Percentiles rank a stretch among this genome's conserved stretches.
phyloP scores from a whole-genome alignment of 2,329 filamentous ascomycete genomes.

The Elsinoe arachidis region DNA sequence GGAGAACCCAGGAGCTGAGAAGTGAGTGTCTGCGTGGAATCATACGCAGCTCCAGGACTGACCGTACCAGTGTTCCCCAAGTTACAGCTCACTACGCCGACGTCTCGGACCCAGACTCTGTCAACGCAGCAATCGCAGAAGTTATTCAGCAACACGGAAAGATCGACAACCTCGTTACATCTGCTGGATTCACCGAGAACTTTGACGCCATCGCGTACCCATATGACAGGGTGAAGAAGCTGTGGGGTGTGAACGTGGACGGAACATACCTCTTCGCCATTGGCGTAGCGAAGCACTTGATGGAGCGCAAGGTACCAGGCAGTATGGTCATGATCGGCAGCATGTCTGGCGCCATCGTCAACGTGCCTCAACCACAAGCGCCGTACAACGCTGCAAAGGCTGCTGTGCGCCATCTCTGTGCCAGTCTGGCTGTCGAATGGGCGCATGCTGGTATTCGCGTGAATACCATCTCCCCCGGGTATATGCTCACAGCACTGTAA shows the following conservation, averaged over 20 bases:
- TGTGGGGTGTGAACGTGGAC: constrained; percentile 90
- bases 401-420: constrained; percentile 77
- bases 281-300: constrained; percentile 76
- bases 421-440: constrained; percentile 90
- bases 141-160: constrained; percentile 62
- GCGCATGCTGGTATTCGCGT: constrained; percentile 78
- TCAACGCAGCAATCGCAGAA: constrained; percentile 63
- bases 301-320: constrained; percentile 67
- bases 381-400: constrained; percentile 94
- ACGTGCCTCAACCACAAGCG: constrained; percentile 86
- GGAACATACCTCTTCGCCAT: constrained; percentile 86
- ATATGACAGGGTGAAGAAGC: constrained; percentile 80
- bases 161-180: constrained; percentile 87
- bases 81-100: constrained; percentile 88
- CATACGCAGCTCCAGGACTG: background rate
- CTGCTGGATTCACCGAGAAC: constrained; percentile 95
- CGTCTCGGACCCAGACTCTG: constrained; percentile 71
- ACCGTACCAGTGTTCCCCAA: constrained; percentile 53
- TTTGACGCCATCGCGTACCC: constrained; percentile 87
- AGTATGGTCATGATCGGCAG: constrained; percentile 93
- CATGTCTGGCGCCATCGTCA: constrained; percentile 91
- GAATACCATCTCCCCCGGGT: constrained; percentile 89
- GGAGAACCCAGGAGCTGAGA: constrained; percentile 67
- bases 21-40: constrained; percentile 38
- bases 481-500: constrained; percentile 91